phyloP scores from a whole-genome alignment of 805 yeast species.

The Ogataea philodendri region DNA sequence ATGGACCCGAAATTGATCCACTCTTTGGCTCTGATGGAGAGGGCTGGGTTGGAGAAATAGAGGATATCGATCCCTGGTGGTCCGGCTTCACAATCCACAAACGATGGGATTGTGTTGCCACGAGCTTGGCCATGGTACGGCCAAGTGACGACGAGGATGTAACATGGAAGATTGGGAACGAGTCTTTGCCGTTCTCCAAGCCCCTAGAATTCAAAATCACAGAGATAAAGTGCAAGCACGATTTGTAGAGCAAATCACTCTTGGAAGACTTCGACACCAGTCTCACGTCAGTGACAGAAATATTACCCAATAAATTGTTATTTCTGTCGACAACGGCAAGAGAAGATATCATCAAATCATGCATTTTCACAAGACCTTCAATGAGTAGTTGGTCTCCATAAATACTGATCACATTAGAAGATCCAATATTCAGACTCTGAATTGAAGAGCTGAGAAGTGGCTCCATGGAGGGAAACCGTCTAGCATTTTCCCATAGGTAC shows the following conservation, averaged over 20 bases:
- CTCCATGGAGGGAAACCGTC: slow-evolving; percentile 81
- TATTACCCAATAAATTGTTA: slow-evolving; percentile 79
- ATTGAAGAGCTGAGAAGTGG: slow-evolving; percentile 65
- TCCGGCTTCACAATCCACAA: slow-evolving; percentile 75
- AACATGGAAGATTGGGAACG: slow-evolving; percentile 95
- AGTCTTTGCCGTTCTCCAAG: slow-evolving; percentile 90
- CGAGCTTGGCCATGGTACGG: slow-evolving; percentile 88
- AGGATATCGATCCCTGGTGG: slow-evolving; percentile 12
- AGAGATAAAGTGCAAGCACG: slow-evolving; percentile 85
- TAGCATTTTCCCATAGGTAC: slow-evolving; percentile 89
- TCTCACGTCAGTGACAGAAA: slow-evolving; percentile 90
- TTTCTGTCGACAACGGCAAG: slow-evolving; percentile 88
- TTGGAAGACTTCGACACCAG: slow-evolving; percentile 85
- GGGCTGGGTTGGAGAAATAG: slow-evolving; percentile 17
- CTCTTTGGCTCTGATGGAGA: slow-evolving; percentile 20
- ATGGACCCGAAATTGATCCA: slow-evolving; percentile 14
- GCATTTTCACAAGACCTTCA: slow-evolving; percentile 86
- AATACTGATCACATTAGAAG: slow-evolving; percentile 68
- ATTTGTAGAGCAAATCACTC: slow-evolving; percentile 73
- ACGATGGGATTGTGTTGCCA: slow-evolving; percentile 92
- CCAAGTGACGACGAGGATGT: slow-evolving; percentile 75
- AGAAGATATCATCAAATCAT: slow-evolving; percentile 77
- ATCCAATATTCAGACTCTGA: slow-evolving; percentile 73
- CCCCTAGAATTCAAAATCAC: slow-evolving; percentile 87
- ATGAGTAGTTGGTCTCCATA: slow-evolving; percentile 84